Conservation (phyloP, 352 stramenopile genomes). For the Peronospora belbahrii region DNA sequence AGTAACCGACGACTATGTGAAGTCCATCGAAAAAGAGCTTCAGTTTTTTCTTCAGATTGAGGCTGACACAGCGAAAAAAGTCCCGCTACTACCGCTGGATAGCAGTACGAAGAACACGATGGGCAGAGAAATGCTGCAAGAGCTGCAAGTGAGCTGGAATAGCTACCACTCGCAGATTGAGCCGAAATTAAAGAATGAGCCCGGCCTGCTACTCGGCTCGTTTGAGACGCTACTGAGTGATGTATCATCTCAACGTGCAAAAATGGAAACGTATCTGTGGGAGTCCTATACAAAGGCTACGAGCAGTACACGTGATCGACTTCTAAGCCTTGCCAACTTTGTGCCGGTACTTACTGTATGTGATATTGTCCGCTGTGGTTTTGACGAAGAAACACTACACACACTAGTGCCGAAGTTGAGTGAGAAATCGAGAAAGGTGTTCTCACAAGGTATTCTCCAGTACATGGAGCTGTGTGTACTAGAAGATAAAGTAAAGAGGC, state of each 20-base stretch:
- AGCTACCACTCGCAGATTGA: conserved; percentile 24
- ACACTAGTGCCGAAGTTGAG: conserved; percentile 27
- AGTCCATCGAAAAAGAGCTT: conserved; percentile 15
- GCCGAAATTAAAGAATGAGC: neutral
- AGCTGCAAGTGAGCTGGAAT: conserved; percentile 40
- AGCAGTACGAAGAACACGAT: conserved; percentile 22
- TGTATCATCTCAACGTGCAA: conserved; percentile 9
- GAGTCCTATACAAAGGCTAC: neutral
- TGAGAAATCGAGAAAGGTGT: conserved; percentile 6
- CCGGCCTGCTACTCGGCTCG: neutral
- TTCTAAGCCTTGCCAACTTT: conserved; percentile 26
- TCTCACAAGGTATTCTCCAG: conserved; percentile 1
- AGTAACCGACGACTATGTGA: conserved; percentile 15
- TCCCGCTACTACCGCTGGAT: conserved; percentile 21
- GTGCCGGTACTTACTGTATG: conserved; percentile 21
- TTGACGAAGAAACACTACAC: conserved; percentile 28
- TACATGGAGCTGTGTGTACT: conserved; percentile 66
- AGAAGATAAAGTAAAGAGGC: conserved; percentile 57
- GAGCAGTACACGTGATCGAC: conserved; percentile 4
- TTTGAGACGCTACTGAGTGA: conserved; percentile 14
- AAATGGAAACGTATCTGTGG: conserved; percentile 20
- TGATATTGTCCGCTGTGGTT: conserved; percentile 31
- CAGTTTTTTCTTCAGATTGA: conserved; percentile 7
- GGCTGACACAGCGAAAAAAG: neutral
- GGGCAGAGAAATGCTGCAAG: conserved; percentile 31